phyloP scores from a whole-genome alignment of 2,329 filamentous ascomycete genomes.

The Nakataea oryzae region DNA sequence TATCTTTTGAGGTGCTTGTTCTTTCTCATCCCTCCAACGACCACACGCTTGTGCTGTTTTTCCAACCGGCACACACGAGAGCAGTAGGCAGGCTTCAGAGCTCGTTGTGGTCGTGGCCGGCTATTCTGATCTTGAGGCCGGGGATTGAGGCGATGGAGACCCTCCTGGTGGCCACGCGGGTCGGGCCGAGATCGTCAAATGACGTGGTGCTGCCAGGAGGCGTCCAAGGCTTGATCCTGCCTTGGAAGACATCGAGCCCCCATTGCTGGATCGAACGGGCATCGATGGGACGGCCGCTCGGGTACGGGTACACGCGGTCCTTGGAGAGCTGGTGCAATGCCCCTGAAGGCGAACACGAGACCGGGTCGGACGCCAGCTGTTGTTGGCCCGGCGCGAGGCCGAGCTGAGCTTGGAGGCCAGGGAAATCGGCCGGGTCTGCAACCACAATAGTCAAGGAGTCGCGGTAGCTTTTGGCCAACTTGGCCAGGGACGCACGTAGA shows the following conservation, averaged over 20 bases:
- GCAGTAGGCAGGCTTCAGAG: too few relatives aligned
- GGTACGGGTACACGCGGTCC: conserved; percentile 23
- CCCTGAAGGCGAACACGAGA: conserved; percentile 9
- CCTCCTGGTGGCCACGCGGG: conserved; percentile 8
- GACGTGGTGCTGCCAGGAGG: conserved; percentile 15
- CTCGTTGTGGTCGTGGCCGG: conserved; percentile 10
- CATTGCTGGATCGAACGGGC: conserved; percentile 20
- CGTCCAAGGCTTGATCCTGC: conserved; percentile 22
- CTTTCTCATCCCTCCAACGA: too few relatives aligned
- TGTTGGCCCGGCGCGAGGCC: conserved; percentile 17
- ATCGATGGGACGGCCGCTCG: conserved; percentile 13
- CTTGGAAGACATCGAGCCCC: conserved; percentile 26
- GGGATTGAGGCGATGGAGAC: conserved; percentile 4
- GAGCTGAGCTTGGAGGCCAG: conserved; percentile 18
- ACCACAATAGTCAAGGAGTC: conserved; percentile 22
- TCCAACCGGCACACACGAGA: too few relatives aligned
- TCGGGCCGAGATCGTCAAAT: conserved; percentile 13
- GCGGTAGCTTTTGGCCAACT: conserved; percentile 21
- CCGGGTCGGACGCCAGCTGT: conserved; percentile 12
- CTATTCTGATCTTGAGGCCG: conserved; percentile 12
- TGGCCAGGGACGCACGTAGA: conserved; percentile 17
- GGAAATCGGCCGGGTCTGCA: conserved; percentile 24
- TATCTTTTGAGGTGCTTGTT: not conserved
- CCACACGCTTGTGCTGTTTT: too few relatives aligned
- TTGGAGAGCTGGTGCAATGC: conserved; percentile 24